Conservation (phyloP, 345 rosid species). For the Anastatica hierochuntica region DNA sequence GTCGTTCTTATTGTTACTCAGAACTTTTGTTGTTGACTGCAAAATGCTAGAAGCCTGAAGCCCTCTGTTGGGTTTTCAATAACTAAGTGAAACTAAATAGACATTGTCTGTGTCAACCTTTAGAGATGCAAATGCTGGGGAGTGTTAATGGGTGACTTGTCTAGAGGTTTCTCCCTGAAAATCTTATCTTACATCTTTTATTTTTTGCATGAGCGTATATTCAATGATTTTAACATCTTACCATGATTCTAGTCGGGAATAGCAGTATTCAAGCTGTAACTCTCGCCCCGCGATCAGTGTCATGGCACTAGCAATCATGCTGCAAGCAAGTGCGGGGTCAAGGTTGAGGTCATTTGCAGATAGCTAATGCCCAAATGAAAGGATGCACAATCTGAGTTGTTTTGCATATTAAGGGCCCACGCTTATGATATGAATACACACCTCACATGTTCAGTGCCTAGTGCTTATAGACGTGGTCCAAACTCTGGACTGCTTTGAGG, state of each 20-base stretch:
- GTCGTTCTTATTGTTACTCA: background rate
- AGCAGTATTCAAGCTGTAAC: constrained; percentile 21
- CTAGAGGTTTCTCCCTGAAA: background rate
- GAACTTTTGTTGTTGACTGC: background rate
- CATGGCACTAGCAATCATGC: no score
- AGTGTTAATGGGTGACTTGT: background rate
- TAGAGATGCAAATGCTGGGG: background rate
- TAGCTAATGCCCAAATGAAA: no score
- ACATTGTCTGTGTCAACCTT: background rate
- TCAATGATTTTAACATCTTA: constrained; percentile 1
- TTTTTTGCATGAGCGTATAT: background rate
- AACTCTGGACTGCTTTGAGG: no score
- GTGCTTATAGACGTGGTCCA: no score
- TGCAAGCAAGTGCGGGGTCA: constrained; percentile 52
- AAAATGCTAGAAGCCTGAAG: constrained; percentile 4
- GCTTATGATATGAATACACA: no score
- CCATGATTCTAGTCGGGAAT: constrained; percentile 10
- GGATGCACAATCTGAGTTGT: no score
- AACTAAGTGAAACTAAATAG: constrained; percentile 6
- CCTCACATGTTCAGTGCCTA: no score
- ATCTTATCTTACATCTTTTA: no score
- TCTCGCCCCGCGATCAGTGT: no score
- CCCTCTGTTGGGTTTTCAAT: no score
- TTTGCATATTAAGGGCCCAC: no score
- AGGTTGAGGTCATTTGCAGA: constrained; percentile 27